Evolutionary conservation across 2,329 filamentous ascomycete genomes (phyloP), one percentile per base, ranked within the genome.

Genomic region (Claviceps spartinae): DNA sequence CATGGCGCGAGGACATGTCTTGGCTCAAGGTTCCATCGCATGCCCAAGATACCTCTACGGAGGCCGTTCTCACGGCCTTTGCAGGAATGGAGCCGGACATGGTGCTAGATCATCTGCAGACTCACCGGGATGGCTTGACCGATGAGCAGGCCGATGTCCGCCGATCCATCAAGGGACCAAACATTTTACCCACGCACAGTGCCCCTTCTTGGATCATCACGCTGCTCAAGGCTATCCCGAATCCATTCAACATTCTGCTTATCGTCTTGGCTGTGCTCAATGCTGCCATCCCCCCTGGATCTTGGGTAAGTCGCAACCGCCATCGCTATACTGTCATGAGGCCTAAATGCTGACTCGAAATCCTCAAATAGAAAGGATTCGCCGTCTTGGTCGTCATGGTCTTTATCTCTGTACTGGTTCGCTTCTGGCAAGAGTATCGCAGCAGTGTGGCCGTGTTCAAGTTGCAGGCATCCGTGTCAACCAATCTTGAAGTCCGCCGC

Each of bases 341-440:
- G 24, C 1, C 3, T 37, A 47, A 16, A 20, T 8, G 30, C 43
- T 47, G 22, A 47, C 18, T 24, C 14, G 7, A 11, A 24, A n/a
- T 47, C 13, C 9, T n/a, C 13, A 34, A 40, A 44, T 26, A 58
- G 56, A 55, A 56, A 14, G 53, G 55, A 20, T 58, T 62, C 42
- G 52, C 54, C 2, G 58, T 62, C n/a, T 54, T 62, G 26, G 54
- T 61, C 37, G 50, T 59, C 52, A 62, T 62, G 61, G 57, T 62
- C 18, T 7, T 49, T 40, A 56, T 62, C 24, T 62, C 61, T 5
- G 56, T 59, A n/a, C 11, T 52, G n/a, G 60, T 62, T 5, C 59
- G 61, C 18, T 62, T 62, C 44, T 61, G 61, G 61, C 61, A 62
- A 34, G 61, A 62, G 34, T 61, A 62, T 26, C 56, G 58, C 20